These are phyloP conservation scores for Talaromyces islandicus DNA, from an alignment of 2,329 filamentous ascomycete species.

Conservation along the genomic window DNA sequence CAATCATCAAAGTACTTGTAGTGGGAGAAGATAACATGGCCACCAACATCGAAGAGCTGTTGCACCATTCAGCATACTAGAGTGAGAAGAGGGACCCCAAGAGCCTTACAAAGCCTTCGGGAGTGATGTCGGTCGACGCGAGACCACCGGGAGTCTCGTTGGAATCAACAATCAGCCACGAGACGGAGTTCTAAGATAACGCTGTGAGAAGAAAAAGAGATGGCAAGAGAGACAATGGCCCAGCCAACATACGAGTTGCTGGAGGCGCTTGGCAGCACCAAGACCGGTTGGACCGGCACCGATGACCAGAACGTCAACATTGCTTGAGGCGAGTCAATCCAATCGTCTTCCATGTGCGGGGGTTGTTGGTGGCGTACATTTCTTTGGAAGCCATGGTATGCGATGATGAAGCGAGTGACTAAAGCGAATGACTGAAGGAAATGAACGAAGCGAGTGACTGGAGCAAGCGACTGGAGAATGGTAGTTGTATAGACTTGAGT, in stretches of 20 bases:
- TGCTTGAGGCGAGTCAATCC: background rate
- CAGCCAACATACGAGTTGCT: slow-evolving; percentile 71
- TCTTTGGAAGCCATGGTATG: background rate
- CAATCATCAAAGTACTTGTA: slow-evolving; percentile 99
- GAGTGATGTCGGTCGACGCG: slow-evolving; percentile 87
- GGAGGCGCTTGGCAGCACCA: slow-evolving; percentile 92
- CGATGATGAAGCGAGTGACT: background rate
- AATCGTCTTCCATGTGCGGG: background rate
- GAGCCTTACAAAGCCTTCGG: slow-evolving; percentile 87
- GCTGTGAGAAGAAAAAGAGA: background rate
- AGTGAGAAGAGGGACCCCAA: background rate
- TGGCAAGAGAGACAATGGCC: background rate
- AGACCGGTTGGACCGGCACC: slow-evolving; percentile 94
- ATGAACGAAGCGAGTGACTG: background rate
- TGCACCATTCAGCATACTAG: slow-evolving; percentile 4
- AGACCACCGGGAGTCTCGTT: slow-evolving; percentile 90
- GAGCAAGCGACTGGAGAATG: too few species aligned
- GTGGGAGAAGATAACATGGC: slow-evolving; percentile 98
- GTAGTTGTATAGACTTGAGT: background rate
- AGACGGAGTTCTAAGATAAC: slow-evolving; percentile 67
- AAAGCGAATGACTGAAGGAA: background rate
- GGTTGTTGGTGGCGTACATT: background rate
- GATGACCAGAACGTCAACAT: slow-evolving; percentile 92
- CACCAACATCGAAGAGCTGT: slow-evolving; percentile 95
- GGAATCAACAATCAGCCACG: slow-evolving; percentile 93